Evolutionary conservation across 2,329 filamentous ascomycete species (phyloP), one percentile per base, ranked within the genome.

Genomic region (Fusarium sarcochroum): DNA sequence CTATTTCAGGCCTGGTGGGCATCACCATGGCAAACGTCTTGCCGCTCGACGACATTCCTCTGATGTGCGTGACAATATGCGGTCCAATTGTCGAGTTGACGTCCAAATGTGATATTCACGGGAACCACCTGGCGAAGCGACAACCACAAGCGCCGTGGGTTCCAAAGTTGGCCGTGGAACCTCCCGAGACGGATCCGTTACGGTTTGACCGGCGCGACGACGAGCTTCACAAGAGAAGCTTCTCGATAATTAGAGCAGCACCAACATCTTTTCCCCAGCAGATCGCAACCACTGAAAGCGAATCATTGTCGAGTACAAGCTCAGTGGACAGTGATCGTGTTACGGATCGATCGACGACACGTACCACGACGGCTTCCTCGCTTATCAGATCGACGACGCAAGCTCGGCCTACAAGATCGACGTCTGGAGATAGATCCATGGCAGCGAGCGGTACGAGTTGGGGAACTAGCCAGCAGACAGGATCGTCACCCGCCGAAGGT

Each of bases 31-130:
- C 76, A 25, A 76, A 78, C 34, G 74, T 74, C 30, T 70, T 82
- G 35, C 75, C 73, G 18, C 71, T 76, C 14, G 71, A 79, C 21
- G 77, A 80, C 25, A 78, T 82, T 17, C 80, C 80, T 32, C 58
- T 81, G 21, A 72, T 75, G 52, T 82, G 80, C 59, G 79, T 79
- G 35, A 78, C 77, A 38, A 81, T 82, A 51, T 82, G 80, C 72
- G 80, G 80, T 6, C 80, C 80, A 51, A 78, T 82, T 48, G 79
- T 82, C 57, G 80, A 82, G 70, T 70, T 82, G n/a, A 78, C 79
- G 32, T 72, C 72, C 11, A 76, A 76, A 44, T 82, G 80, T 74
- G 75, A 76, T 63, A 56, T 73, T 10, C 69, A 75, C 50, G 58
- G 70, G 40, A 62, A 68, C 42, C 68, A 69, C 23, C 55, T 78